These are phyloP conservation scores for Erythrophleum ivorense DNA, from an alignment of 331 rosid genomes.

Conservation along the genomic window DNA sequence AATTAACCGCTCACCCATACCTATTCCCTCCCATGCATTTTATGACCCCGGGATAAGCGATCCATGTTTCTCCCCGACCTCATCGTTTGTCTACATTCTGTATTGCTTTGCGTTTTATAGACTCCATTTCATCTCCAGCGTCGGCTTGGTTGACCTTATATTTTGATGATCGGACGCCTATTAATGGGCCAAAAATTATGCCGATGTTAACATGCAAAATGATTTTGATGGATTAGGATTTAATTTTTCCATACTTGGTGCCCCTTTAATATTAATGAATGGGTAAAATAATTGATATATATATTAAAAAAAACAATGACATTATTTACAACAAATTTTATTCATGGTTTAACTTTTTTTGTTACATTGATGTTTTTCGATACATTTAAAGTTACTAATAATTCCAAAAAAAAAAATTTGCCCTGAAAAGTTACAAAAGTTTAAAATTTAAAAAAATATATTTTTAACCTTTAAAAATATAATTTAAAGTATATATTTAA, in stretches of 20 bases:
- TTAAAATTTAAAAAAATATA: no score
- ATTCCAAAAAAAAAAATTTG: no score
- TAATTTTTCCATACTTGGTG: background rate
- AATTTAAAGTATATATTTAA: no score
- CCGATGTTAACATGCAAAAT: background rate
- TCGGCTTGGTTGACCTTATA: slow-evolving; percentile 29
- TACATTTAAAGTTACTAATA: no score
- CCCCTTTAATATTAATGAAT: background rate
- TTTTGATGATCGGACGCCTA: background rate
- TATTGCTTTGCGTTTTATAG: no score
- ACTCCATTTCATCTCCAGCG: background rate
- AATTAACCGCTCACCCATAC: slow-evolving; percentile 64
- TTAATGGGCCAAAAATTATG: background rate
- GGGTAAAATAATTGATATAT: background rate
- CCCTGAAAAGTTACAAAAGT: no score
- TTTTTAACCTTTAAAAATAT: no score
- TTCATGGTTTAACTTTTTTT: no score
- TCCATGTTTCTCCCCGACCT: background rate
- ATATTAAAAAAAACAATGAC: no score
- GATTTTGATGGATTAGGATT: background rate
- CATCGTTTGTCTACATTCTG: background rate
- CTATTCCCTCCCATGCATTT: slow-evolving; percentile 71
- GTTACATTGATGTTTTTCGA: no score
- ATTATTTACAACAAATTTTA: no score
- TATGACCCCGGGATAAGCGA: slow-evolving; percentile 21